A percentile compares a stretch with the other conserved stretches of the same genome.
Conservation (phyloP, 2,329 filamentous ascomycete species). For the Colletotrichum musae region DNA sequence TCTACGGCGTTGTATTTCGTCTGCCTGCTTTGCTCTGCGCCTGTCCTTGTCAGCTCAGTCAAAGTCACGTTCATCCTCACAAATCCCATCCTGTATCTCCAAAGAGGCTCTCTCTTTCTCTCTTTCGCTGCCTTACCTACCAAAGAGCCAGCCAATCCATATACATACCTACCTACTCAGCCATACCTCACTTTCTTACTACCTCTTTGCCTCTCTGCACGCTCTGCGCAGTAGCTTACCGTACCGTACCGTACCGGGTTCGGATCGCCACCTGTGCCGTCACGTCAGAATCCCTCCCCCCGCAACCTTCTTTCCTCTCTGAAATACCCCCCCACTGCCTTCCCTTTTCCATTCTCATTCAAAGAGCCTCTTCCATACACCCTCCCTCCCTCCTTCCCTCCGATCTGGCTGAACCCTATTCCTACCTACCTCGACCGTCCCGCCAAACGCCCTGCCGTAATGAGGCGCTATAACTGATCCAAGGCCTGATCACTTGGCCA, state of each 20-base stretch:
- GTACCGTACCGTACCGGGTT: constrained; percentile 22
- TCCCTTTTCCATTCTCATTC: constrained; percentile 26
- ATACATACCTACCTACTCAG: not conserved
- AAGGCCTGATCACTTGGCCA: constrained; percentile 40
- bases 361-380: constrained; percentile 39
- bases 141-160: constrained; percentile 10
- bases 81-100: constrained; percentile 15
- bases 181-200: not conserved
- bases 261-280: constrained; percentile 40
- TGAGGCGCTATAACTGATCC: constrained; percentile 34
- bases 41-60: constrained; percentile 30
- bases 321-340: constrained; percentile 40
- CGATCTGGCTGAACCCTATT: constrained; percentile 39
- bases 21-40: not conserved
- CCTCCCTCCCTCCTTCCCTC: constrained; percentile 37
- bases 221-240: too few species aligned
- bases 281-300: constrained; percentile 38
- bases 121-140: not conserved
- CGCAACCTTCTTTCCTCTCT: constrained; percentile 41
- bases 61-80: constrained; percentile 22
- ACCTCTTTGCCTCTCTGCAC: not conserved
- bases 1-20: too few species aligned
- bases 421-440: constrained; percentile 16
- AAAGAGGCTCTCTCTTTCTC: constrained; percentile 2
- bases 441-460: constrained; percentile 25